Percentiles rank a stretch among this genome's conserved stretches.
Conservation (phyloP, 2,329 filamentous ascomycete genomes). For the Tetracladium maxilliforme region DNA sequence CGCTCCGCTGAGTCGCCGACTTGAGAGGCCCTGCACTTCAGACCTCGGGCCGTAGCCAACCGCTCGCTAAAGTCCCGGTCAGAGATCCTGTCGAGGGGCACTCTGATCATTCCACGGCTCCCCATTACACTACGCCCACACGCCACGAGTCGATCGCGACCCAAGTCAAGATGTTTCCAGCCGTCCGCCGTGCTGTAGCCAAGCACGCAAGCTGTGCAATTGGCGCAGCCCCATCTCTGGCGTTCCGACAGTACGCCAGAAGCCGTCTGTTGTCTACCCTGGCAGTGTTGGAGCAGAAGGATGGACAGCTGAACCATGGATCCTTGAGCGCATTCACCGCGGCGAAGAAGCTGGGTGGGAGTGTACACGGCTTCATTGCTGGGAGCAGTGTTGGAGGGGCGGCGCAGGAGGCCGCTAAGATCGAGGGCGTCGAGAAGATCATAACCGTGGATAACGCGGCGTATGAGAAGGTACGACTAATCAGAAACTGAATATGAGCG, state of each 20-base stretch:
- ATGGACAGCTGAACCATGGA: slow-evolving; percentile 70
- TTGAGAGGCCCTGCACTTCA: too few relatives aligned
- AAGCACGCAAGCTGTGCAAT: slow-evolving; percentile 12
- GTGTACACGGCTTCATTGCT: slow-evolving; percentile 77
- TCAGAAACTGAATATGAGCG: too few relatives aligned
- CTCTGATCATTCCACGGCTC: too few relatives aligned
- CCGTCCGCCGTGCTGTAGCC: slow-evolving; percentile 12
- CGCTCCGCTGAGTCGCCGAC: too few relatives aligned
- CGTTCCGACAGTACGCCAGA: slow-evolving; percentile 47
- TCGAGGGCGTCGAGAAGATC: slow-evolving; percentile 83
- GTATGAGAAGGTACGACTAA: slow-evolving; percentile 83
- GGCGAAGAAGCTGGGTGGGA: slow-evolving; percentile 71
- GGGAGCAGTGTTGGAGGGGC: slow-evolving; percentile 61
- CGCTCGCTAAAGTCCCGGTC: too few relatives aligned
- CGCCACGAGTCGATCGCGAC: too few relatives aligned
- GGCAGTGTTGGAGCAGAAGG: slow-evolving; percentile 81
- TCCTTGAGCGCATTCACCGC: slow-evolving; percentile 79
- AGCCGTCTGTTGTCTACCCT: slow-evolving; percentile 81
- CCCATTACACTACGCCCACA: too few relatives aligned
- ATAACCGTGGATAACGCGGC: slow-evolving; percentile 75
- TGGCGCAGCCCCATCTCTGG: slow-evolving; percentile 30
- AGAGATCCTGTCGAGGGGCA: too few relatives aligned
- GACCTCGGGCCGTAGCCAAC: too few relatives aligned
- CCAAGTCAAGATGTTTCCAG: slow-evolving; percentile 14
- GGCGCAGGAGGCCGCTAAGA: slow-evolving; percentile 75